Base-by-base conservation (phyloP, 805 yeast species). In the Yamadazyma sp. region DNA sequence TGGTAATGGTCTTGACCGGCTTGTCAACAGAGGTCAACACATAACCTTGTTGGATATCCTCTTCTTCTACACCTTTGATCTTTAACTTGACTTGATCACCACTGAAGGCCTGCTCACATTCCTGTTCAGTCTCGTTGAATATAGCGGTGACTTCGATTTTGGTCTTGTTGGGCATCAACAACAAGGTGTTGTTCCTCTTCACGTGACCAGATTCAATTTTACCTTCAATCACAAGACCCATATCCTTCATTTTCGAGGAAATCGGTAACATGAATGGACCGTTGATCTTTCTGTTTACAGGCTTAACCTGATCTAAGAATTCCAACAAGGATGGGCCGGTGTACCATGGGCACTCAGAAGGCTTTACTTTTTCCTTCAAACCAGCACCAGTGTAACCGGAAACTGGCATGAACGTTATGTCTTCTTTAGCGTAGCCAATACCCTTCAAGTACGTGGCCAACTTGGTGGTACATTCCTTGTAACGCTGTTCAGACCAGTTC, bases 331-430 rank as follows among this genome's bases (percentile, higher is more conserved):
- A 71, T 32, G 98, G 98, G 12, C 99, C 99, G 12, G 62, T 66
- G 73, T 91, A 91, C 98, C 98, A 93, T 46, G 96, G 90, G 57
- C 95, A 85, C 6, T 14, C 40, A 4, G 24, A 15, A 2, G 25
- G 7, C 45, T 76, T 59, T 32, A 93, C 86, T 48, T 90, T 80
- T 25, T 87, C 96, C 66, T 88, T 90, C 71, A 93, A 73, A 52
- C 96, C 96, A 40, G 95, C 95, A 58, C 99, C 99, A 37, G 96
- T 88, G 75, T 73, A 93, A 47, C 99, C 99, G 13, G 97, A 89
- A 37, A 93, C 97, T 31, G 99, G 99, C 97, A 93, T 91, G 68
- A 78, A 86, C 14, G 78, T 61, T 39, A 93, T 84, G 60, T 90
- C 96, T 37, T 84, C 86, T 70, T 87, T 88, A 37, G 76, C 66